A percentile compares a stretch with the other conserved stretches of the same genome.
phyloP scores from a whole-genome alignment of 371 early-diverging fungal species.

The Mucor lusitanicus region DNA sequence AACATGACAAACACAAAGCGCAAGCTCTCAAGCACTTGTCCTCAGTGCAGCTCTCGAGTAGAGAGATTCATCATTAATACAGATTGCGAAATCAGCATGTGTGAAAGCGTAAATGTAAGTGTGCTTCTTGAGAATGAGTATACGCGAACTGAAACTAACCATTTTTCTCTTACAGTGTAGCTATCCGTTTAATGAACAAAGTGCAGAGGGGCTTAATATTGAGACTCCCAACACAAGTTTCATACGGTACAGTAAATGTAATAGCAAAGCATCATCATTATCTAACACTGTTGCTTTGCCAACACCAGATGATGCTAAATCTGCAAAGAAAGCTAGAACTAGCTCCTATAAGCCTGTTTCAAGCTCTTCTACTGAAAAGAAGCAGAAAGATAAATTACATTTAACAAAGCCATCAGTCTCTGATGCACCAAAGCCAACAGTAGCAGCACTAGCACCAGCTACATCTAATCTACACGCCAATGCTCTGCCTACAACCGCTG shows the following conservation, averaged over 20 bases:
- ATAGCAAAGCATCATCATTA: slow-evolving; percentile 9
- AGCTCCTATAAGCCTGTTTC: slow-evolving; percentile 1
- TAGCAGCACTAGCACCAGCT: background rate
- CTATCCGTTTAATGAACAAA: slow-evolving; percentile 10
- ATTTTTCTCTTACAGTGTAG: slow-evolving; percentile 2
- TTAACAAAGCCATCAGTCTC: background rate
- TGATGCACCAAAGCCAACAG: background rate
- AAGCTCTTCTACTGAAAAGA: slow-evolving; percentile 7
- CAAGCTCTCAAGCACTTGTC: background rate
- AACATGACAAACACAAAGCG: slow-evolving; percentile 4
- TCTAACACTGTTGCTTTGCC: slow-evolving; percentile 11
- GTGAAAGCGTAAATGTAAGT: slow-evolving; percentile 8
- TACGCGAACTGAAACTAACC: background rate
- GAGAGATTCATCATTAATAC: background rate
- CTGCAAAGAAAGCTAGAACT: slow-evolving; percentile 12
- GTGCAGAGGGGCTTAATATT: slow-evolving; percentile 12
- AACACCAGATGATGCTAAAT: slow-evolving; percentile 14
- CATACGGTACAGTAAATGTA: slow-evolving; percentile 17
- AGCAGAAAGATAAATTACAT: slow-evolving; percentile 17
- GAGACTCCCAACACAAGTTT: slow-evolving; percentile 10
- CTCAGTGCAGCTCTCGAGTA: slow-evolving; percentile 4
- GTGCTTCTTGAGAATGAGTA: background rate
- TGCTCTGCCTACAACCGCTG: background rate
- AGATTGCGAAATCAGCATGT: slow-evolving; percentile 2
- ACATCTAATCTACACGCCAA: background rate